Base-by-base conservation (phyloP, 257 asterid genomes). In the Coffea canephora region DNA sequence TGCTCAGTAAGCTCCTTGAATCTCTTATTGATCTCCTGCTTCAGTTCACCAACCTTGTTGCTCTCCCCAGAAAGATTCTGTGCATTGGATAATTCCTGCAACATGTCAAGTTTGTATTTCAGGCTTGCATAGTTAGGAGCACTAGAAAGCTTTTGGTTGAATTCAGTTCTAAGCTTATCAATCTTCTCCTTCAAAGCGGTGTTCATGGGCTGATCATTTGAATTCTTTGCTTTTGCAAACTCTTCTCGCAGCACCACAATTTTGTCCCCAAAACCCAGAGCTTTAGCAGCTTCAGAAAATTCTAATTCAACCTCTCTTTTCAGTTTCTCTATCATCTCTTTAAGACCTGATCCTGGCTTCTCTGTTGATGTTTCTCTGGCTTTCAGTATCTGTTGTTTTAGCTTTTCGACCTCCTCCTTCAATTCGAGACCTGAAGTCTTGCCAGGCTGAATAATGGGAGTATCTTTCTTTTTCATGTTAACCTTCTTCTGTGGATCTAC, bases 381-480 rank as follows among this genome's bases (percentile, higher is more conserved):
- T 85, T 87, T 90, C 82, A 77, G 31, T 73, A 91, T 82, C 89
- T 87, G 84, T 59, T 84, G 83, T 78, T 89, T 91, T 79, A 91
- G 86, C 83, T 89, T 88, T 71, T 90, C 91, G 80, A 93, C 89
- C 85, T 91, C 94, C 52, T 79, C 86, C 90, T 82, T 86, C 82
- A 93, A 82, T 78, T 86, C 94, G 64, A 10, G 80, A 54, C 87
- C 92, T 19, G 92, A 81, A 77, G 82, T 83, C 84, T 80, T 83
- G 77, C 85, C 86, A 66, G 87, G 73, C 61, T 84, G 88, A 82
- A 84, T 76, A 82, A 80, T 69, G 68, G 93, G 89, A 68, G n/a
- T 84, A 27, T 91, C 96, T 87, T 83, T 90, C 91, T 85, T 87
- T 83, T 89, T 91, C 97, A 90, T 90, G 83, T 89, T 91, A 77